Conservation (phyloP, 2,329 filamentous ascomycete species). For the Fusarium miscanthi region DNA sequence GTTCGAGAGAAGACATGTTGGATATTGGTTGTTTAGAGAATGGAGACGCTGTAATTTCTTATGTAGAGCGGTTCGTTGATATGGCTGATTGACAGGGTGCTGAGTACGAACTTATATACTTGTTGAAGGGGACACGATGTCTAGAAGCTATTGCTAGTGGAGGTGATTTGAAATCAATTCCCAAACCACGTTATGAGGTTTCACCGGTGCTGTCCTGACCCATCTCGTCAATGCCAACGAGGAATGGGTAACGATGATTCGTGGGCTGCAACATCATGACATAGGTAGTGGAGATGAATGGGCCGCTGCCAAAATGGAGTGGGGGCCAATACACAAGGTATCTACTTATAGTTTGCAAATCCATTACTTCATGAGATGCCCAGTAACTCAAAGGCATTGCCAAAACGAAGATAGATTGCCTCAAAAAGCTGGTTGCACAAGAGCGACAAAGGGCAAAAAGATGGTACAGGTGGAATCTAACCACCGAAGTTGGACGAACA, state of each 20-base stretch:
- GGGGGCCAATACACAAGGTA: neutral
- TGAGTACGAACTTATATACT: neutral
- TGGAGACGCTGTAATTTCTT: neutral
- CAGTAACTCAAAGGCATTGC: neutral
- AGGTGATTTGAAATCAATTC: constrained; percentile 9
- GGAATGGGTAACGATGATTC: neutral
- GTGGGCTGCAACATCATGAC: neutral
- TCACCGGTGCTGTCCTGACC: neutral
- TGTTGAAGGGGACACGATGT: neutral
- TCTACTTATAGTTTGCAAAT: neutral
- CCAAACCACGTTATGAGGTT: neutral
- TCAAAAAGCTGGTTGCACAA: accelerated
- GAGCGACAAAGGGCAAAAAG: neutral
- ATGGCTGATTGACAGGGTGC: no score
- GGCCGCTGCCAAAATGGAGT: neutral
- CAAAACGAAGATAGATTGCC: accelerated
- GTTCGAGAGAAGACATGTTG: constrained; percentile 12
- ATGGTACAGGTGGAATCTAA: neutral
- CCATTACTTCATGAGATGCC: neutral
- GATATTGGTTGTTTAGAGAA: neutral
- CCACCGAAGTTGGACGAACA: constrained; percentile 2
- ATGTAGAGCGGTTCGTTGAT: no score
- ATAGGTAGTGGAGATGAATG: neutral
- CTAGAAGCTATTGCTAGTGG: neutral
- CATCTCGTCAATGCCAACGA: neutral